Evolutionary conservation across 176 grass and related monocot species (phyloP).

Genomic region (Canna indica): DNA sequence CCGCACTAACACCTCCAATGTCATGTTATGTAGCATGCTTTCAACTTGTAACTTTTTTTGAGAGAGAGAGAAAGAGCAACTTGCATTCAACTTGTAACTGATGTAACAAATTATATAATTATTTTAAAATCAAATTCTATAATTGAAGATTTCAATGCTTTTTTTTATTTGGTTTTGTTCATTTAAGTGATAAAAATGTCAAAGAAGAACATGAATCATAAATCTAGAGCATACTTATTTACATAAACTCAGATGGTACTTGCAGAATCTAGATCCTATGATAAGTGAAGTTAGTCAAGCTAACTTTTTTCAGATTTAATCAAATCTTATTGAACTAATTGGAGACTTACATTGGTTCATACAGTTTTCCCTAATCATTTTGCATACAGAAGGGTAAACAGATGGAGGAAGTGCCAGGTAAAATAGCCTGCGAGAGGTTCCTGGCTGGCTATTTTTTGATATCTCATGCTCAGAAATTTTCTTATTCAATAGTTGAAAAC

Average conservation of each 20-base stretch:
- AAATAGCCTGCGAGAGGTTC: constrained; percentile 89
- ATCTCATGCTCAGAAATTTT: constrained; percentile 64
- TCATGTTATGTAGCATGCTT: not conserved
- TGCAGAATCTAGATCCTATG: not conserved
- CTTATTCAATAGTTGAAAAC: constrained; percentile 77
- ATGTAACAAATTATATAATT: not conserved
- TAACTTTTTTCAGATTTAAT: not conserved
- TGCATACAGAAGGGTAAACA: constrained; percentile 98
- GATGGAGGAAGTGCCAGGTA: constrained; percentile 98
- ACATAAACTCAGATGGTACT: not conserved
- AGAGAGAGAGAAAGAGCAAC: too few species aligned
- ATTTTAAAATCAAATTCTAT: not conserved
- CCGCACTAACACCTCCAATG: not conserved
- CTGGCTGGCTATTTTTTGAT: constrained; percentile 49
- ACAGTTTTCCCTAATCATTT: constrained; percentile 94
- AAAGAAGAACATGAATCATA: not conserved
- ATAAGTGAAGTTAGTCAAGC: not conserved
- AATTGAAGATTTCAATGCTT: not conserved
- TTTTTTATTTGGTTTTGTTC: not conserved
- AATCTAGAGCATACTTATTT: not conserved
- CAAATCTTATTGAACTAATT: not conserved
- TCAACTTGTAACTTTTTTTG: not conserved
- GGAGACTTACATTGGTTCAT: constrained; percentile 64
- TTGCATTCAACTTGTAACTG: not conserved
- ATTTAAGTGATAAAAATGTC: not conserved